Conservation (phyloP, 2,329 filamentous ascomycete genomes). For the Paraconiothyrium sp. region DNA sequence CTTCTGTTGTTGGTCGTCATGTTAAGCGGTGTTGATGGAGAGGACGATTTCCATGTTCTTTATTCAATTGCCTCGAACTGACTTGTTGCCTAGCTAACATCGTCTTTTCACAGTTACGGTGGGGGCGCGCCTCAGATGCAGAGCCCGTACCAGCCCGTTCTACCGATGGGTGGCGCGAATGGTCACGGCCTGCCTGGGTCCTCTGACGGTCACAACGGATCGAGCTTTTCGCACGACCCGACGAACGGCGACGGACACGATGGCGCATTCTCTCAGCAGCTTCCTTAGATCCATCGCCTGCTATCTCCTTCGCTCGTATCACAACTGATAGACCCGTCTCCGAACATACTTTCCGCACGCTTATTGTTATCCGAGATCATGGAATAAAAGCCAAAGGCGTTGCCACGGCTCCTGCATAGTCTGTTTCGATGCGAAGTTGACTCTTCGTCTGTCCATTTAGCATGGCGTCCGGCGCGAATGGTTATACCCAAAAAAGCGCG, state of each 20-base stretch:
- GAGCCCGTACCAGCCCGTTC: conserved; percentile 8
- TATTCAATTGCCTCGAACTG: conserved; percentile 31
- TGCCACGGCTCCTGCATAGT: conserved; percentile 11
- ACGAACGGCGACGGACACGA: conserved; percentile 46
- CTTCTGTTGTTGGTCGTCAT: conserved; percentile 34
- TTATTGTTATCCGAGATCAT: conserved; percentile 1
- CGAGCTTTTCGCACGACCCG: background rate
- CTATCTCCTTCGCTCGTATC: conserved; percentile 6
- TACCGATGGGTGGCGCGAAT: conserved; percentile 26
- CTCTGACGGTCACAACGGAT: conserved; percentile 36
- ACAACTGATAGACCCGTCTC: conserved; percentile 7
- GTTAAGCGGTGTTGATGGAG: conserved; percentile 28
- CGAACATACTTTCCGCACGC: background rate
- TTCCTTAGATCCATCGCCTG: conserved; percentile 23
- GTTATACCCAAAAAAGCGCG: conserved; percentile 26
- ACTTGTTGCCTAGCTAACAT: conserved; percentile 21
- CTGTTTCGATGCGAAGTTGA: conserved; percentile 21
- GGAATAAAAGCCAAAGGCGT: conserved; percentile 14
- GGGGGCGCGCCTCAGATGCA: conserved; percentile 13
- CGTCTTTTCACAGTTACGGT: conserved; percentile 5
- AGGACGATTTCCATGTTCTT: conserved; percentile 17
- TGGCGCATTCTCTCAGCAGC: conserved; percentile 47
- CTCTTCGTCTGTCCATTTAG: conserved; percentile 33
- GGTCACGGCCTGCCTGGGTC: conserved; percentile 36
- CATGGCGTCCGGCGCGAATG: conserved; percentile 43